A percentile compares a stretch with the other conserved stretches of the same genome.
phyloP scores from a whole-genome alignment of 2,329 filamentous ascomycete genomes.

The Penicillium thymicola region DNA sequence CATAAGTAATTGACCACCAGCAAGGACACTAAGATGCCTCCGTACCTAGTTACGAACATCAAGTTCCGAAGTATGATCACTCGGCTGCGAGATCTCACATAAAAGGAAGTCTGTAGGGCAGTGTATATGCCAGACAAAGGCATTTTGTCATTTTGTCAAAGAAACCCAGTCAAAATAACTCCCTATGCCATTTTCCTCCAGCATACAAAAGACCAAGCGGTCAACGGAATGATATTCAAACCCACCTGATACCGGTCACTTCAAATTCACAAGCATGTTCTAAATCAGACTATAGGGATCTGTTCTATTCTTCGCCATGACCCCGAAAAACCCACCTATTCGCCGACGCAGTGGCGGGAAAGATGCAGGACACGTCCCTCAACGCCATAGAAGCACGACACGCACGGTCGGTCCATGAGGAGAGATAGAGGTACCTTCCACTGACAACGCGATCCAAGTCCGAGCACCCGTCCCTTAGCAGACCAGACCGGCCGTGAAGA shows the following conservation, averaged over 20 bases:
- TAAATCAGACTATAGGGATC: constrained; percentile 1
- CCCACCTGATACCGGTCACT: background rate
- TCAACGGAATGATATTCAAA: background rate
- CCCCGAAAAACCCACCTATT: background rate
- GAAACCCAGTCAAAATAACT: background rate
- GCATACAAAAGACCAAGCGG: background rate
- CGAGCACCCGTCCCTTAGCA: constrained; percentile 3
- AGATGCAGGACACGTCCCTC: constrained; percentile 20
- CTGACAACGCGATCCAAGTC: constrained; percentile 15
- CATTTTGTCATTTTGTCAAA: background rate
- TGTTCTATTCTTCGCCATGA: background rate
- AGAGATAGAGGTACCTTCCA: constrained; percentile 10
- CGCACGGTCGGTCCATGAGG: background rate
- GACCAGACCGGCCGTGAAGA: constrained; percentile 1
- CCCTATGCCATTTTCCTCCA: background rate
- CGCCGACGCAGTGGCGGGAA: constrained; percentile 10
- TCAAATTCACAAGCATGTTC: background rate
- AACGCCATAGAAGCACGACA: constrained; percentile 1
- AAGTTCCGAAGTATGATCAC: background rate
- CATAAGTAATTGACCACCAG: background rate
- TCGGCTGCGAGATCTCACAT: background rate
- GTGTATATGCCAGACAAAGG: background rate
- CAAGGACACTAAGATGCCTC: background rate
- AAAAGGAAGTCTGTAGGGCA: background rate
- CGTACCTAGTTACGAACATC: background rate